These are phyloP conservation scores for Botrytis aclada DNA, from an alignment of 2,329 filamentous ascomycete genomes.

Conservation along the genomic window DNA sequence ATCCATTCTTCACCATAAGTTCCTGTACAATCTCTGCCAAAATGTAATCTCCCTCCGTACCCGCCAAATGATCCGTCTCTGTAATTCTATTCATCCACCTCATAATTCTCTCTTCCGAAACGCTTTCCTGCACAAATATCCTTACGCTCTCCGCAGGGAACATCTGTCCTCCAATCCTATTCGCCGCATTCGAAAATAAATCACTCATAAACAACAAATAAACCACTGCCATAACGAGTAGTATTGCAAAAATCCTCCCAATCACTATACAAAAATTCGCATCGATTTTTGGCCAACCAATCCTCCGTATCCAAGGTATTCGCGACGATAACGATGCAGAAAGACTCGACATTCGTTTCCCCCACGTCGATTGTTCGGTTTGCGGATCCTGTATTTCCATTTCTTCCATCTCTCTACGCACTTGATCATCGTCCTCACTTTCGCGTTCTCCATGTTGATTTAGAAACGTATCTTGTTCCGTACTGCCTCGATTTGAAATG, in stretches of 20 bases:
- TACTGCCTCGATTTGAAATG: slow-evolving; percentile 40
- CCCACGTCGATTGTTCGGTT: slow-evolving; percentile 40
- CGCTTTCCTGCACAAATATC: slow-evolving; percentile 67
- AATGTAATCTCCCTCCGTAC: slow-evolving; percentile 88
- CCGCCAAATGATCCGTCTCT: slow-evolving; percentile 83
- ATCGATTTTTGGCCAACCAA: slow-evolving; percentile 35
- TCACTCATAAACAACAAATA: slow-evolving; percentile 86
- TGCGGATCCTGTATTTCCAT: slow-evolving; percentile 77
- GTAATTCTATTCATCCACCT: slow-evolving; percentile 76
- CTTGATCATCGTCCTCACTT: slow-evolving; percentile 53
- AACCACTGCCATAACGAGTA: slow-evolving; percentile 72
- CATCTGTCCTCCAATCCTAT: slow-evolving; percentile 63
- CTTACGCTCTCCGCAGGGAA: slow-evolving; percentile 84
- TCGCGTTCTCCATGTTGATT: slow-evolving; percentile 48
- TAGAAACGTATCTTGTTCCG: slow-evolving; percentile 45
- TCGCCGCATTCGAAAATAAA: slow-evolving; percentile 65
- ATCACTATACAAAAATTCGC: slow-evolving; percentile 56
- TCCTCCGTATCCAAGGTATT: slow-evolving; percentile 36
- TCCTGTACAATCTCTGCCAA: slow-evolving; percentile 81
- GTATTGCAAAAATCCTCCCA: slow-evolving; percentile 69
- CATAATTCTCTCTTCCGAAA: slow-evolving; percentile 67
- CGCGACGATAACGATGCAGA: slow-evolving; percentile 34
- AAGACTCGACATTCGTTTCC: slow-evolving; percentile 40
- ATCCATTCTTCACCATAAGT: slow-evolving; percentile 66
- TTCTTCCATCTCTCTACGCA: slow-evolving; percentile 82